These are phyloP conservation scores for Aspergillus mulundensis DNA, from an alignment of 495 filamentous ascomycete species.

Conservation along the genomic window DNA sequence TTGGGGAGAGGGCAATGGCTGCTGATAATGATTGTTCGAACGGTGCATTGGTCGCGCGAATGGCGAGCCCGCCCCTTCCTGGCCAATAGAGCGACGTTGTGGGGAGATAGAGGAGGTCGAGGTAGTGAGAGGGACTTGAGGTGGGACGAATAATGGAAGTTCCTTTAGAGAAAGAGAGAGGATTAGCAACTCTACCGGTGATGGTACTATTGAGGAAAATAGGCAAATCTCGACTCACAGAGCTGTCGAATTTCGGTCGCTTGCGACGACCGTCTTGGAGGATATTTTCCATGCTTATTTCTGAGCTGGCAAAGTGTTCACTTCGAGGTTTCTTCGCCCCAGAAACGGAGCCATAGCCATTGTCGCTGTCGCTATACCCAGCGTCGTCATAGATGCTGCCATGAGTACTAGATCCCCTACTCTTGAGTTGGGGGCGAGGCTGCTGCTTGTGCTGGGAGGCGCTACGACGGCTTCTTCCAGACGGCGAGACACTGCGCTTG, in stretches of 20 bases:
- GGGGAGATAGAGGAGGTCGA: constrained; percentile 92
- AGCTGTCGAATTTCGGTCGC: constrained; percentile 95
- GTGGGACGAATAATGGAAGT: constrained; percentile 89
- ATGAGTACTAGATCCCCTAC: constrained; percentile 63
- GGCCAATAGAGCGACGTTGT: constrained; percentile 65
- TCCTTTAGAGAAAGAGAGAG: constrained; percentile 55
- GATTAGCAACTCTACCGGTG: constrained; percentile 6
- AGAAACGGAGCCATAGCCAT: constrained; percentile 63
- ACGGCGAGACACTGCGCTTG: constrained; percentile 81
- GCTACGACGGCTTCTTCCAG: constrained; percentile 71
- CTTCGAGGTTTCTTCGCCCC: constrained; percentile 67
- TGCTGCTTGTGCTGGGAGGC: constrained; percentile 70
- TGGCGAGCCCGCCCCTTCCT: constrained; percentile 59
- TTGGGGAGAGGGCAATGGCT: constrained; percentile 73
- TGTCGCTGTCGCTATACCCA: constrained; percentile 78
- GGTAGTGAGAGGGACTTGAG: constrained; percentile 81
- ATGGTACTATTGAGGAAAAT: constrained; percentile 5
- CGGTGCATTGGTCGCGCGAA: constrained; percentile 69
- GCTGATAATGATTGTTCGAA: constrained; percentile 66
- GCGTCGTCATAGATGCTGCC: constrained; percentile 63
- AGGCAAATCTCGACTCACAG: constrained; percentile 56
- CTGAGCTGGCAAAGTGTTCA: constrained; percentile 85
- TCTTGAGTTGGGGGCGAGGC: constrained; percentile 62
- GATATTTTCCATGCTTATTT: constrained; percentile 97
- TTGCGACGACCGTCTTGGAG: constrained; percentile 94